Conservation (phyloP, 768 basidiomycete genomes). For the Lactarius evosmus region DNA sequence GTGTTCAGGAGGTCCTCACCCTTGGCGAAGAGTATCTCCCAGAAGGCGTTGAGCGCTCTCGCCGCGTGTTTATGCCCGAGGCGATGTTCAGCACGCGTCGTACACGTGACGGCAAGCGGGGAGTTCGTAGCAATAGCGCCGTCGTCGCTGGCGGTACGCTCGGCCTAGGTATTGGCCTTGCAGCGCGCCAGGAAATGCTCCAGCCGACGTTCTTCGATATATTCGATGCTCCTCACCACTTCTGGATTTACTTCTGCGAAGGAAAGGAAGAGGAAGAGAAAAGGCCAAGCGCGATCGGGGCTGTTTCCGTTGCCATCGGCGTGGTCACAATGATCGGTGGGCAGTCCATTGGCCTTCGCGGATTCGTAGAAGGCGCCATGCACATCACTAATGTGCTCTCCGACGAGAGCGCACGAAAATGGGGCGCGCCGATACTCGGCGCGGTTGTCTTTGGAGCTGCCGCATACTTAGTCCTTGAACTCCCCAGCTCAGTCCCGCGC, state of each 20-base stretch:
- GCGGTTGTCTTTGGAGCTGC: slow-evolving; percentile 68
- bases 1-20: slow-evolving; percentile 62
- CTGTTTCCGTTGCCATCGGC: slow-evolving; percentile 76
- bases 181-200: slow-evolving; percentile 70
- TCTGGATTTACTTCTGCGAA: slow-evolving; percentile 68
- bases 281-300: slow-evolving; percentile 60
- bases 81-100: slow-evolving; percentile 83
- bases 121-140: slow-evolving; percentile 44
- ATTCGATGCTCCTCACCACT: slow-evolving; percentile 80
- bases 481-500: slow-evolving; percentile 84
- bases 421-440: slow-evolving; percentile 85
- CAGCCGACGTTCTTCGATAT: slow-evolving; percentile 82
- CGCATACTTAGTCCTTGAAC: slow-evolving; percentile 79
- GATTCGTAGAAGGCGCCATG: slow-evolving; percentile 73
- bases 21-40: slow-evolving; percentile 80
- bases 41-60: slow-evolving; percentile 72
- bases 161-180: slow-evolving; percentile 81
- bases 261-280: slow-evolving; percentile 44
- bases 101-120: slow-evolving; percentile 35
- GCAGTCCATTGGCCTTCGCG: slow-evolving; percentile 70
- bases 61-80: slow-evolving; percentile 90
- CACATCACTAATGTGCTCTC: slow-evolving; percentile 75
- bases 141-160: slow-evolving; percentile 74
- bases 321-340: slow-evolving; percentile 89
- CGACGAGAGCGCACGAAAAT: slow-evolving; percentile 76